Base-by-base conservation (phyloP, 179 eudicot species). In the Patellifolia procumbens region DNA sequence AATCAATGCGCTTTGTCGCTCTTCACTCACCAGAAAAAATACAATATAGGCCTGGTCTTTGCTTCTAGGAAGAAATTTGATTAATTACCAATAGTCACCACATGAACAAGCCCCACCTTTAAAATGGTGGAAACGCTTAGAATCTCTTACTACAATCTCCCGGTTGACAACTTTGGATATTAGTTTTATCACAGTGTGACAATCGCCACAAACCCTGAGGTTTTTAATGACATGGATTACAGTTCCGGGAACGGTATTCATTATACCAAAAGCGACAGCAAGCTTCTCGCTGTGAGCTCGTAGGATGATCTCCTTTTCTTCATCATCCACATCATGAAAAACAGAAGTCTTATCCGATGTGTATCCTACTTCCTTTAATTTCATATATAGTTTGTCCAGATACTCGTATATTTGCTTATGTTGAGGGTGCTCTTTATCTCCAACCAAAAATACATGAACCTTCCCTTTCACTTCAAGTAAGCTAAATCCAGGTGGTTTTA, bases 111-210 rank as follows among this genome's bases (percentile, higher is more conserved):
- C 35, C 68, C 96, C 96, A 70, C 84, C 82, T 76, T 79, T 88
- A 66, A 91, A 89, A 75, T 91, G 91, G 73, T 91, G 96, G 79
- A 91, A 91, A 75, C 96, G 83, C 72, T 91, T 89, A 72, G 91
- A 90, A 75, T 91, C 96, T 85, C 96, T 82, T 19, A 91, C 92
- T 34, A 91, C 91, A 72, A 91, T 86, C 76, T 87, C 88, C 69
- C 89, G 78, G 37, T 89, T 64, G 39, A 86, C 89, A 81, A 88
- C 70, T 83, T 85, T 91, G 37, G 91, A 68, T 26, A 89, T 83
- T 83, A 91, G 76, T 87, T 86, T 91, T 75, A 91, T 86, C 24
- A 88, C 91, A 39, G 86, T 86, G 67, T 91, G 96, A 76, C 96
- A 91, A 70, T 91, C 96, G 32, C 90, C 86, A 78, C 96, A 91